A percentile compares a stretch with the other conserved stretches of the same genome.
phyloP scores from a whole-genome alignment of 257 asterid genomes.

The Eustoma russellianum region DNA sequence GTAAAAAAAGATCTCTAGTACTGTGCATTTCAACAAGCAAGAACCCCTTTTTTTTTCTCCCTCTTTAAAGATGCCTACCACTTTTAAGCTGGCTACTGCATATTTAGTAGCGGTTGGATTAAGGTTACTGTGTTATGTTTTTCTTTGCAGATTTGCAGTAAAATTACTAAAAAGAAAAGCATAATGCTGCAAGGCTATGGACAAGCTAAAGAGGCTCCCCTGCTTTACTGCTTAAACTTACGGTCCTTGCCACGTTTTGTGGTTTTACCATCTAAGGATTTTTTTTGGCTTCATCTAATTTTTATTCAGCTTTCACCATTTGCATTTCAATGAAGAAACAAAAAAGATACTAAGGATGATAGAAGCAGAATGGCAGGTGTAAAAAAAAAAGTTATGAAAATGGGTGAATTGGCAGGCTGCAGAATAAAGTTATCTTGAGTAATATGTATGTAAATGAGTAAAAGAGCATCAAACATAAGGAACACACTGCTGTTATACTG shows the following conservation, averaged over 20 bases:
- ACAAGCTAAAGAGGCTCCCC: background rate
- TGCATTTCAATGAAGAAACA: background rate
- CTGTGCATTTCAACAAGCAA: no score
- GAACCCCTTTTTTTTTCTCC: no score
- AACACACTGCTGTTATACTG: no score
- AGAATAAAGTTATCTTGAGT: no score
- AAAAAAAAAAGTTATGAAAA: background rate
- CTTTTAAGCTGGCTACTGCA: no score
- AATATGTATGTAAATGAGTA: background rate
- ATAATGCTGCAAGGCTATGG: background rate
- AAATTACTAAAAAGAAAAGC: background rate
- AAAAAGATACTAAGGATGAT: background rate
- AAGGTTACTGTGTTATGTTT: no score
- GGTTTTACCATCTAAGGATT: conserved; percentile 1
- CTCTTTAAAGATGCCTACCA: no score
- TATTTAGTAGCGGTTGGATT: no score
- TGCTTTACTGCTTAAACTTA: background rate
- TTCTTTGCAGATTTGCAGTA: conserved; percentile 10
- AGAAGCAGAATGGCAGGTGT: background rate
- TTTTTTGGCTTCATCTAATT: conserved; percentile 3
- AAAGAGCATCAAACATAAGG: no score
- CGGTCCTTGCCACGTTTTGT: background rate
- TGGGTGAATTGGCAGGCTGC: no score
- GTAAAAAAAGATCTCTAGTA: conserved; percentile 16
- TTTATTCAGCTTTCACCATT: conserved; percentile 2